Percentiles rank a stretch among this genome's conserved stretches.
Conservation (phyloP, 1,284 basidiomycete genomes). For the Tilletia caries region DNA sequence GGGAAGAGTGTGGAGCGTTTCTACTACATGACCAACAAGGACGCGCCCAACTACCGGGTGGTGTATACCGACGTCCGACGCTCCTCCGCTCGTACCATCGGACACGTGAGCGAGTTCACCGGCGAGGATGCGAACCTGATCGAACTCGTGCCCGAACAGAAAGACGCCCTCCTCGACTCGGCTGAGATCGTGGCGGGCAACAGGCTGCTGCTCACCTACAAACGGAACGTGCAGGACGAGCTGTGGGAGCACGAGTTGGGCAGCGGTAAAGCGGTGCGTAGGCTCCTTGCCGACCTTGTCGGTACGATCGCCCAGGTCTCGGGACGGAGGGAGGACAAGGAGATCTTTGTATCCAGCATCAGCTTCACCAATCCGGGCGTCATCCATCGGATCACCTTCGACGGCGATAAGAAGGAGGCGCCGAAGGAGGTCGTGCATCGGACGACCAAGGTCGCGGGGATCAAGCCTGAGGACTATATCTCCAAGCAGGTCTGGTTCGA, state of each 20-base stretch:
- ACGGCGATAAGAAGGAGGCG: constrained; percentile 14
- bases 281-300: constrained; percentile 66
- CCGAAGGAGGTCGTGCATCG: constrained; percentile 63
- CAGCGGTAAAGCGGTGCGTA: constrained; percentile 62
- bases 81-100: constrained; percentile 24
- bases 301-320: constrained; percentile 65
- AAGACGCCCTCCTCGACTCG: constrained; percentile 63
- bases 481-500: constrained; percentile 63
- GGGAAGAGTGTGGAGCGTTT: constrained; percentile 31
- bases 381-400: constrained; percentile 53
- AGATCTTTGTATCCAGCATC: constrained; percentile 68
- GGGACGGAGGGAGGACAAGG: constrained; percentile 61
- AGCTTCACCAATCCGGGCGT: constrained; percentile 74
- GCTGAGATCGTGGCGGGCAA: constrained; percentile 62
- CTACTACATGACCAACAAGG: constrained; percentile 50
- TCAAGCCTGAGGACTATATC: constrained; percentile 70
- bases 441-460: constrained; percentile 65
- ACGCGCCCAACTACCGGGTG: constrained; percentile 47
- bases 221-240: constrained; percentile 77
- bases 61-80: constrained; percentile 37
- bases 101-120: constrained; percentile 37
- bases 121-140: constrained; percentile 52
- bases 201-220: constrained; percentile 67
- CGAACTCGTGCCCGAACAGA: constrained; percentile 70
- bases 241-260: constrained; percentile 68